These are phyloP conservation scores for Gossypium aridum DNA, from an alignment of 441 rosid genomes.

Conservation along the genomic window DNA sequence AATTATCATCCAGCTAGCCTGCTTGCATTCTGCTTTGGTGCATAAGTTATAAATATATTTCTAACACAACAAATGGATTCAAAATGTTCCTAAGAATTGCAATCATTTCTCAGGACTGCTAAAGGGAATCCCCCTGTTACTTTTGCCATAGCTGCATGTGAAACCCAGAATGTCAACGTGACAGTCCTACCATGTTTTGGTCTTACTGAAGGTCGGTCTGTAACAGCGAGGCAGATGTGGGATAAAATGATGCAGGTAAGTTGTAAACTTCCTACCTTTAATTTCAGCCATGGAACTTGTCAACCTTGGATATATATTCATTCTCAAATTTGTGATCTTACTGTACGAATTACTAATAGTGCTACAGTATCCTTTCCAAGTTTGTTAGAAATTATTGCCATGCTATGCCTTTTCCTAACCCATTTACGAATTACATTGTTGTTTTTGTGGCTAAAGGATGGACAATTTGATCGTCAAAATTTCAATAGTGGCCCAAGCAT, in stretches of 20 bases:
- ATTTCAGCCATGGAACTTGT: background rate
- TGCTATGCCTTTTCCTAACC: background rate
- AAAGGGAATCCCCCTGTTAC: constrained; percentile 91
- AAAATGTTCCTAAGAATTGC: constrained; percentile 19
- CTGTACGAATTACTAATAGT: background rate
- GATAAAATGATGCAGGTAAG: constrained; percentile 67
- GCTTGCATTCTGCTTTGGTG: background rate
- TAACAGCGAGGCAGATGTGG: constrained; percentile 89
- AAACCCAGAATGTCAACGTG: constrained; percentile 93
- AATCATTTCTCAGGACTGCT: constrained; percentile 60
- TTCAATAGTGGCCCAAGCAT: constrained; percentile 60
- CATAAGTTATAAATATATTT: background rate
- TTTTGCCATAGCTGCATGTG: constrained; percentile 90
- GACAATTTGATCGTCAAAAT: constrained; percentile 78
- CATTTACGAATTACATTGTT: background rate
- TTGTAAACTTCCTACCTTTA: background rate
- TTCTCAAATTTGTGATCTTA: background rate
- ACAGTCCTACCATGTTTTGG: constrained; percentile 92
- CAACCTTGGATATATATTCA: background rate
- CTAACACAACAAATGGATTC: background rate
- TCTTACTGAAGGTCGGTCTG: constrained; percentile 60
- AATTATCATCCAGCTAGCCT: background rate
- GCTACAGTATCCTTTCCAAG: background rate
- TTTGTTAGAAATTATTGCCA: constrained; percentile 10
- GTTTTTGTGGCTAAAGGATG: constrained; percentile 51